These are phyloP conservation scores for Fusarium liriodendri DNA, from an alignment of 2,329 filamentous ascomycete species.

Conservation along the genomic window DNA sequence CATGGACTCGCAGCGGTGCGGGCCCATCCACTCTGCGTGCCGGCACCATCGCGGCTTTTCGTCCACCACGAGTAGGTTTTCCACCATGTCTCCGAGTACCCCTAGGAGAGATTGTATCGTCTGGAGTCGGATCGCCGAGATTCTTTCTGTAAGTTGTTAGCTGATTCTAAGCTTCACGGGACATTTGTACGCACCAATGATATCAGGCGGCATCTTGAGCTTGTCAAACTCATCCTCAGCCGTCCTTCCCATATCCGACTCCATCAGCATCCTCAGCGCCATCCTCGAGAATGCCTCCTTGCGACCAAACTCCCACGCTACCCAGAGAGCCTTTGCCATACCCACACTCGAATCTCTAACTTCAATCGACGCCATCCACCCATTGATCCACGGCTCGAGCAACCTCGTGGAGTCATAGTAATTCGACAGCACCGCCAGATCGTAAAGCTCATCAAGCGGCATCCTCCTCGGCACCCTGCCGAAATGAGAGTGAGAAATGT, in stretches of 20 bases:
- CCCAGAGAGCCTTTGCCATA: conserved; percentile 44
- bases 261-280: conserved; percentile 37
- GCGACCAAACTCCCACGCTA: conserved; percentile 48
- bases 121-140: conserved; percentile 35
- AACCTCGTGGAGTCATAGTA: neutral
- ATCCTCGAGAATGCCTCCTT: conserved; percentile 36
- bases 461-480: conserved; percentile 39
- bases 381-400: neutral
- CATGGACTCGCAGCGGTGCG: conserved; percentile 52
- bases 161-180: neutral
- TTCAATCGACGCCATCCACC: conserved; percentile 20
- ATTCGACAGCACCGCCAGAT: neutral
- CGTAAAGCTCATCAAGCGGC: conserved; percentile 37
- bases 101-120: conserved; percentile 33
- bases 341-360: conserved; percentile 23
- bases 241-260: conserved; percentile 18
- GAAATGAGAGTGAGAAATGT: conserved; percentile 47
- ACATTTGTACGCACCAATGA: conserved; percentile 14
- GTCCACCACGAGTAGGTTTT: conserved; percentile 44
- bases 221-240: conserved; percentile 28
- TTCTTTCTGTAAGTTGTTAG: conserved; percentile 17
- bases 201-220: conserved; percentile 20
- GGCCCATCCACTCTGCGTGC: conserved; percentile 49
- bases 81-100: conserved; percentile 40
- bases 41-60: conserved; percentile 48